A percentile compares a stretch with the other conserved stretches of the same genome.
These are phyloP conservation scores for Ambispora gerdemannii DNA, from an alignment of 192 early-diverging fungal species.

Conservation along the genomic window DNA sequence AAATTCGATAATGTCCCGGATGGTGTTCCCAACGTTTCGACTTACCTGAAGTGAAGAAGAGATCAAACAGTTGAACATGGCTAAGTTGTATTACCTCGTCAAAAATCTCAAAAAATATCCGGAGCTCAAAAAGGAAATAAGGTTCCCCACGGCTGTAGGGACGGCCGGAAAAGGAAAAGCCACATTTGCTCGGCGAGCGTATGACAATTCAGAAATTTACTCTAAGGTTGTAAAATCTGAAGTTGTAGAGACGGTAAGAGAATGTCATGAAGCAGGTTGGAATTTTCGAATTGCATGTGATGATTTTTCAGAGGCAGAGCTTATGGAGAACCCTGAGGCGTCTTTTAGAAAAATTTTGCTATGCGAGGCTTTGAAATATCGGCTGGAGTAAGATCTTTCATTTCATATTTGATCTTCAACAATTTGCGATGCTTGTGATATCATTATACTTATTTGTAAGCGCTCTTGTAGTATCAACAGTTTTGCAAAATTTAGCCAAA, in stretches of 20 bases:
- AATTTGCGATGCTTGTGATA: constrained; percentile 7
- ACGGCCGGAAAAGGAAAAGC: background rate
- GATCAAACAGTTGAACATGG: constrained; percentile 6
- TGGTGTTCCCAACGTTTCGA: background rate
- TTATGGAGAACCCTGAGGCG: background rate
- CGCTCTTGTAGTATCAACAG: background rate
- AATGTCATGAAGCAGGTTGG: background rate
- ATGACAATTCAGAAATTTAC: background rate
- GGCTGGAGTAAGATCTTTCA: background rate
- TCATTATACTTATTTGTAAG: constrained; percentile 6
- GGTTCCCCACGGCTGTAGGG: background rate
- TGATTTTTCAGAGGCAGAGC: background rate
- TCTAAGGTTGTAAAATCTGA: background rate
- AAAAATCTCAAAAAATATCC: background rate
- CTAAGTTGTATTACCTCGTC: background rate
- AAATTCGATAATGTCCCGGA: background rate
- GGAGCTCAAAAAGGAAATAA: background rate
- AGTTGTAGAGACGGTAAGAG: background rate
- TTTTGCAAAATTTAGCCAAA: background rate
- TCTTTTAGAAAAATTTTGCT: constrained; percentile 14
- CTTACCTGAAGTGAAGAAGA: background rate
- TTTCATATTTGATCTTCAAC: background rate
- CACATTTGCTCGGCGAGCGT: background rate
- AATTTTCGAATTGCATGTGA: constrained; percentile 11
- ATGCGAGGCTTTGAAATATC: constrained; percentile 24